phyloP scores from a whole-genome alignment of 306 rosid species.

The Cicer bijugum region DNA sequence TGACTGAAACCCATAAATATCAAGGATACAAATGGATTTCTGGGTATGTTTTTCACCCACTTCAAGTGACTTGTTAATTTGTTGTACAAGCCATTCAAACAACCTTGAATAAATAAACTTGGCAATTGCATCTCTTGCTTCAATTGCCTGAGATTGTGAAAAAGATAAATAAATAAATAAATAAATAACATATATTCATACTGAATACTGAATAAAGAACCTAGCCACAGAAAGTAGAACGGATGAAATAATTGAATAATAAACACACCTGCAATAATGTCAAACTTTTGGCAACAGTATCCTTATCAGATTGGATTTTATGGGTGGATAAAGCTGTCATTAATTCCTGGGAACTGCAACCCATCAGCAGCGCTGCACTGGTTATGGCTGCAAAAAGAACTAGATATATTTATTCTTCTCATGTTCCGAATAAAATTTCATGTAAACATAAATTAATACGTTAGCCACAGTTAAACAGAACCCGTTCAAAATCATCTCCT shows the following conservation, averaged over 20 bases:
- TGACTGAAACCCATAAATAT: slow-evolving; percentile 85
- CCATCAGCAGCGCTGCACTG: slow-evolving; percentile 79
- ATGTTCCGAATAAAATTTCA: slow-evolving; percentile 22
- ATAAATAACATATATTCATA: not conserved
- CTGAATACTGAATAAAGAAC: slow-evolving; percentile 5
- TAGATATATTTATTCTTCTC: slow-evolving; percentile 26
- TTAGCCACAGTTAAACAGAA: slow-evolving; percentile 30
- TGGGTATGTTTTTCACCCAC: slow-evolving; percentile 51
- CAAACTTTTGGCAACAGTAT: slow-evolving; percentile 53
- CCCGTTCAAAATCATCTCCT: slow-evolving; percentile 30
- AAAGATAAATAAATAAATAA: slow-evolving; percentile 21
- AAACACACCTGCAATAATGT: slow-evolving; percentile 71
- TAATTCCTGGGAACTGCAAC: slow-evolving; percentile 76
- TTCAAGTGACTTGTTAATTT: slow-evolving; percentile 76
- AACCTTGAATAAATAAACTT: slow-evolving; percentile 76
- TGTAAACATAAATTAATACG: slow-evolving; percentile 12
- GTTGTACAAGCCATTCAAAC: slow-evolving; percentile 91
- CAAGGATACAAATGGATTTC: slow-evolving; percentile 83
- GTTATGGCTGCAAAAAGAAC: slow-evolving; percentile 65
- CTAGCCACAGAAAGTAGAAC: slow-evolving; percentile 41
- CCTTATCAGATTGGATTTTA: slow-evolving; percentile 56
- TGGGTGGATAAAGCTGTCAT: slow-evolving; percentile 57
- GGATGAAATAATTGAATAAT: slow-evolving; percentile 24
- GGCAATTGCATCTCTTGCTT: slow-evolving; percentile 78
- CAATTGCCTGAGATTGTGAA: slow-evolving; percentile 61